These are phyloP conservation scores for Passiflora organensis DNA, from an alignment of 345 rosid species.

Conservation along the genomic window DNA sequence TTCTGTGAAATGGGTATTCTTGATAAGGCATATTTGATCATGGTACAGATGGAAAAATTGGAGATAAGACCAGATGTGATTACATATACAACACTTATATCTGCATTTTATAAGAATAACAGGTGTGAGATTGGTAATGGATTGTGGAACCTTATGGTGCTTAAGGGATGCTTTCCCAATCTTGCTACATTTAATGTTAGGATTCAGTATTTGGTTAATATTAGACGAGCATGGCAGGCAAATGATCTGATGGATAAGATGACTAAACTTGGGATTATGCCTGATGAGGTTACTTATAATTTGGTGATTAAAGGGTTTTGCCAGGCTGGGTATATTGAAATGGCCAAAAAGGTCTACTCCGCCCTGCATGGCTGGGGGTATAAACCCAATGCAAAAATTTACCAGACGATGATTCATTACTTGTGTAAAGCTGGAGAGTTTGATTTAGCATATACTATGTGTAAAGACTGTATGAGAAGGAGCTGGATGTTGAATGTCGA, in stretches of 20 bases:
- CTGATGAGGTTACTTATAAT: constrained; percentile 68
- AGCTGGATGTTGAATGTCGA: constrained; percentile 57
- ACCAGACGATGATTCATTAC: constrained; percentile 82
- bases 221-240: constrained; percentile 63
- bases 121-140: constrained; percentile 57
- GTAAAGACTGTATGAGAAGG: constrained; percentile 63
- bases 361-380: constrained; percentile 44
- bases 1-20: constrained; percentile 51
- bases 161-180: constrained; percentile 66
- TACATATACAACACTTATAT: constrained; percentile 66
- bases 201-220: constrained; percentile 61
- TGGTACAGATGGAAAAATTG: constrained; percentile 53
- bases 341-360: constrained; percentile 73
- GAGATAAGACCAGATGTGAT: constrained; percentile 63
- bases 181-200: constrained; percentile 69
- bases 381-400: constrained; percentile 57
- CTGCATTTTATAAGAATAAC: constrained; percentile 56
- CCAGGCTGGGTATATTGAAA: constrained; percentile 56
- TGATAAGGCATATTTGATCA: constrained; percentile 46
- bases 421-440: constrained; percentile 54
- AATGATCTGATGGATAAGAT: constrained; percentile 57
- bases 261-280: constrained; percentile 46
- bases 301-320: constrained; percentile 77
- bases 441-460: constrained; percentile 62
- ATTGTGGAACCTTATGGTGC: constrained; percentile 76